phyloP scores from a whole-genome alignment of 2,329 filamentous ascomycete species.

The Chrysosphaeria jannelii region DNA sequence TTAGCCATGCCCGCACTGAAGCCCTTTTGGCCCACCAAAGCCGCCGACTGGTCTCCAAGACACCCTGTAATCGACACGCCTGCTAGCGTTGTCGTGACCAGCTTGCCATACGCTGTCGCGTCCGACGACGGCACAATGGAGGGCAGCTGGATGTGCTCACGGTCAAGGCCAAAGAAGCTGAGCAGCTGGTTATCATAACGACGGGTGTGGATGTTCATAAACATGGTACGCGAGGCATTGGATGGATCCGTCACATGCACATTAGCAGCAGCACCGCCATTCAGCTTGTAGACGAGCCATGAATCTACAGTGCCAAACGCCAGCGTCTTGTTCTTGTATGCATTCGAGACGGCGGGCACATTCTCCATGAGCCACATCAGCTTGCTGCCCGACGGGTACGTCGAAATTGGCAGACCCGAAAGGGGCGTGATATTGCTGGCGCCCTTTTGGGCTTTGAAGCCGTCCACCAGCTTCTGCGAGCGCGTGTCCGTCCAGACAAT shows the following conservation, averaged over 20 bases:
- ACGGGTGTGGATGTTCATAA: slow-evolving; percentile 61
- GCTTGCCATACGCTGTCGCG: slow-evolving; percentile 35
- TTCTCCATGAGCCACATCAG: slow-evolving; percentile 63
- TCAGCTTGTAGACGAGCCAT: slow-evolving; percentile 64
- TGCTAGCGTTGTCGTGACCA: slow-evolving; percentile 32
- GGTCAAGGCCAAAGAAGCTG: slow-evolving; percentile 45
- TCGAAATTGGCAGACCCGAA: slow-evolving; percentile 60
- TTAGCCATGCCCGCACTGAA: slow-evolving; percentile 61
- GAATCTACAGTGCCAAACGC: slow-evolving; percentile 70
- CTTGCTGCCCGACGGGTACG: slow-evolving; percentile 67
- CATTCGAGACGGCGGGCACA: slow-evolving; percentile 32
- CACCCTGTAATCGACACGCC: slow-evolving; percentile 52
- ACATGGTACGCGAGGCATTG: slow-evolving; percentile 79
- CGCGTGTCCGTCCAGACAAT: slow-evolving; percentile 80
- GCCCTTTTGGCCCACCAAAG: slow-evolving; percentile 58
- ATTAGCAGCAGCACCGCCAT: slow-evolving; percentile 33
- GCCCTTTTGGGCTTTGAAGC: slow-evolving; percentile 36
- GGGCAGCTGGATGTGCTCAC: slow-evolving; percentile 39
- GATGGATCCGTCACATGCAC: slow-evolving; percentile 61
- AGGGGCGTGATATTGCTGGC: slow-evolving; percentile 37
- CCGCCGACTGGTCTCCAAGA: slow-evolving; percentile 67
- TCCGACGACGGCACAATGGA: slow-evolving; percentile 61
- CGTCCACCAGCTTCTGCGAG: slow-evolving; percentile 41
- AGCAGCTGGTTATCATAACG: slow-evolving; percentile 53
- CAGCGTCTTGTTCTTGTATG: slow-evolving; percentile 49